These are phyloP conservation scores for Populus hybrid DNA, from an alignment of 441 rosid species.

Conservation along the genomic window DNA sequence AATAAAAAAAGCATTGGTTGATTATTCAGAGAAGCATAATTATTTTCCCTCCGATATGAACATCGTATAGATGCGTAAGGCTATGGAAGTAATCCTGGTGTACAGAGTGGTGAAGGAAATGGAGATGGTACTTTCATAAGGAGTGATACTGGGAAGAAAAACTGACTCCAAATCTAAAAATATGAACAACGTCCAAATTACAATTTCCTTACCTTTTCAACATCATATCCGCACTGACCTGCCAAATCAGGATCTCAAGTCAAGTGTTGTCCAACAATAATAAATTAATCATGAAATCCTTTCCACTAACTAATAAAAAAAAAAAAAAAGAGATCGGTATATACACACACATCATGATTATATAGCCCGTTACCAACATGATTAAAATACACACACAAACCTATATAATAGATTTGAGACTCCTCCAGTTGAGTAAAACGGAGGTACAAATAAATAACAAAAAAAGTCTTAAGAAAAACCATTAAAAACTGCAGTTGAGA, in stretches of 20 bases:
- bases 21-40: background rate
- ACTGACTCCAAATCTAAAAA: background rate
- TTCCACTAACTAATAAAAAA: background rate
- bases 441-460: background rate
- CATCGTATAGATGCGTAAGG: background rate
- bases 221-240: slow-evolving; percentile 79
- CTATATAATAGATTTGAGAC: background rate
- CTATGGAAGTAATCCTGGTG: background rate
- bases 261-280: slow-evolving; percentile 12
- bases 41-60: background rate
- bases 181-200: slow-evolving; percentile 8
- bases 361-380: background rate
- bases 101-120: background rate
- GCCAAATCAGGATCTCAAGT: slow-evolving; percentile 32
- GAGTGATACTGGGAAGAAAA: slow-evolving; percentile 4
- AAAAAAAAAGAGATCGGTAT: background rate
- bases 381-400: background rate
- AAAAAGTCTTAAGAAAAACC: background rate
- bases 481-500: background rate
- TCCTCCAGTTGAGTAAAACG: background rate
- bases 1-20: background rate
- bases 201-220: slow-evolving; percentile 55
- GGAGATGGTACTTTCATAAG: background rate
- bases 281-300: background rate
- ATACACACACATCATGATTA: background rate